Evolutionary conservation across 371 early-diverging fungal species (phyloP), one percentile per base, ranked within the genome.

Genomic region (Circinella umbellata): DNA sequence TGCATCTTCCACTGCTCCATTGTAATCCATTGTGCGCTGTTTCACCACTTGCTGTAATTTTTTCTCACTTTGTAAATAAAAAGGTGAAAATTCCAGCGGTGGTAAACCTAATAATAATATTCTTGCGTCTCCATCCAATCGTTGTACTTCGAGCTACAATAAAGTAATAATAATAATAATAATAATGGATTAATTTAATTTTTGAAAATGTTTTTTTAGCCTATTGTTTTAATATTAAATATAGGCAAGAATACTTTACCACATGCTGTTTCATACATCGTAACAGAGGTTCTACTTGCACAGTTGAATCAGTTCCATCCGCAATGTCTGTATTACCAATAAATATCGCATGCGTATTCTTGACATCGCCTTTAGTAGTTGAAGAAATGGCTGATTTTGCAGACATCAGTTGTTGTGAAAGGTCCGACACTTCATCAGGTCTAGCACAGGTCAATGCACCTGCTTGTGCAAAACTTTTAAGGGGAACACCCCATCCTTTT

Each of bases 11-110:
- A 81, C 17, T 27, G 64, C 81, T 5, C 74, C 78, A 63, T 83
- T 83, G 61, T 73, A 76, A 9, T 71, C 71, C 49, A 70, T 64
- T 10, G 79, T 71, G 4, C 75, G 74, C 36, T 76, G 69, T 42
- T 81, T 80, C 13, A 76, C 47, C 67, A 59, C 42, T 55, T 61
- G 48, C 11, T 59, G 20, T 14, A 60, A 46, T 61, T 66, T 76
- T 39, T 61, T 53, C 42, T 42, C 42, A 42, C 42, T 42, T 15
- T 60, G 59, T 37, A 72, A 63, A 59, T 73, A 73, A 63, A 62
- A 81, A 15, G 84, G 84, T 7, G 80, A 71, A 62, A 74, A 80
- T 38, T 83, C 84, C 20, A 80, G 63, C 2, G 83, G 81, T n/a
- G 81, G 81, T 1, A 81, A 53, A 9, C 81, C 80, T 60, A 80